Evolutionary conservation across 2,329 filamentous ascomycete genomes (phyloP).

Genomic region (Colletotrichum agaves): DNA sequence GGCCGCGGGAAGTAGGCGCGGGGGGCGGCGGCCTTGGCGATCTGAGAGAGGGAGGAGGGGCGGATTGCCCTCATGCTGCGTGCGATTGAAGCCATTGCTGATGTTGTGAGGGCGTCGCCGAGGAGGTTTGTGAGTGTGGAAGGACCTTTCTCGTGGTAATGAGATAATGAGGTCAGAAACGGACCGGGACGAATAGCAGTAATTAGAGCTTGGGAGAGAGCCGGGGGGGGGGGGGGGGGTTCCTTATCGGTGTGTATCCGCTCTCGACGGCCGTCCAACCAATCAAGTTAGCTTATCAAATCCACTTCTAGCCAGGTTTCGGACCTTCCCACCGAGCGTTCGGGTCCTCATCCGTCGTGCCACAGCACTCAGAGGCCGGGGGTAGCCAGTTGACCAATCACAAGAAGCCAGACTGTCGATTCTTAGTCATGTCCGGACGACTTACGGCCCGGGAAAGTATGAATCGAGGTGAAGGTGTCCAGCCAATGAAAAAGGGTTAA

Average conservation of each 20-base stretch:
- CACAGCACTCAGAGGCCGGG: background rate
- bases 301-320: background rate
- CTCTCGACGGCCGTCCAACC: slow-evolving; percentile 8
- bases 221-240: slow-evolving; percentile 24
- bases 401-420: background rate
- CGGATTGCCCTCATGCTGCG: slow-evolving; percentile 63
- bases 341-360: slow-evolving; percentile 7
- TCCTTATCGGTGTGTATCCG: slow-evolving; percentile 31
- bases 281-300: slow-evolving; percentile 6
- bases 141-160: background rate
- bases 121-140: slow-evolving; percentile 17
- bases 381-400: background rate
- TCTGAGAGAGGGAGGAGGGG: slow-evolving; percentile 56
- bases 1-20: slow-evolving; percentile 52
- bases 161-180: slow-evolving; percentile 36
- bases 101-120: slow-evolving; percentile 18
- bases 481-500: background rate
- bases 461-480: background rate
- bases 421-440: slow-evolving; percentile 30
- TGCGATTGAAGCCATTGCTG: slow-evolving; percentile 70
- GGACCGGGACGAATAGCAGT: slow-evolving; percentile 6
- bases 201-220: slow-evolving; percentile 25
- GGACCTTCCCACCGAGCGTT: slow-evolving; percentile 12
- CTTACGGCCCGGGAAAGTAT: background rate
- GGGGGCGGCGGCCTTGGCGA: slow-evolving; percentile 47